Percentiles rank a stretch among this genome's conserved stretches.
Evolutionary conservation across 768 basidiomycete genomes (phyloP).

Genomic region (Austroboletus festivus): DNA sequence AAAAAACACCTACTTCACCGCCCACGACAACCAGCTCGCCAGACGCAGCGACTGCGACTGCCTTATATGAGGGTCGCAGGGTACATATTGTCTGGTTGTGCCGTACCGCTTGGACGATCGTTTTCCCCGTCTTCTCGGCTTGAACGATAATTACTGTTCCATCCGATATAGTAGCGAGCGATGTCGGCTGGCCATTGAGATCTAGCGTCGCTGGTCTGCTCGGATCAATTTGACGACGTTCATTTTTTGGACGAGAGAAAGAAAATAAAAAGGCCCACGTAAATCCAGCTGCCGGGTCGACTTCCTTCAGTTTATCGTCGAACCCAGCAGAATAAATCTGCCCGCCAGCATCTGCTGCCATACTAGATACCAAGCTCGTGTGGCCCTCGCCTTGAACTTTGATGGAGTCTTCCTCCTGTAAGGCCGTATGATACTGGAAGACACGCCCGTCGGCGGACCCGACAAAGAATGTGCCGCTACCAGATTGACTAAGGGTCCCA

Average conservation of each 20-base stretch:
- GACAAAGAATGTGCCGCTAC: conserved; percentile 62
- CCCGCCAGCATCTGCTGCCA: conserved; percentile 46
- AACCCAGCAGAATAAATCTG: conserved; percentile 71
- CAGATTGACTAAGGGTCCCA: conserved; percentile 38
- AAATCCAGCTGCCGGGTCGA: conserved; percentile 38
- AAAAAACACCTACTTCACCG: conserved; percentile 53
- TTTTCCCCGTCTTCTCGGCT: conserved; percentile 44
- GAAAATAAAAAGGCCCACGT: conserved; percentile 25
- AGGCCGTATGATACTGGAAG: conserved; percentile 52
- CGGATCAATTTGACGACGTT: background rate
- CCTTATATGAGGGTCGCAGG: conserved; percentile 47
- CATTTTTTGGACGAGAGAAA: background rate
- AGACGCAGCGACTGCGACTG: conserved; percentile 55
- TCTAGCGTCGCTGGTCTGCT: conserved; percentile 49
- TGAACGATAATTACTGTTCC: conserved; percentile 57
- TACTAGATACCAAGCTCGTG: conserved; percentile 61
- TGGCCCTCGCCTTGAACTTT: conserved; percentile 66
- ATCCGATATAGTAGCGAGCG: conserved; percentile 56
- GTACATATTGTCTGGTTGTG: conserved; percentile 67
- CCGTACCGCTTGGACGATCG: conserved; percentile 58
- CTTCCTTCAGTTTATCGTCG: conserved; percentile 76
- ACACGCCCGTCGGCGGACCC: conserved; percentile 81
- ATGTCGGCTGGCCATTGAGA: conserved; percentile 64
- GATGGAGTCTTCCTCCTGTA: conserved; percentile 17
- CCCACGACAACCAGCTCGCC: conserved; percentile 64